phyloP scores from a whole-genome alignment of 2,329 filamentous ascomycete genomes.

The Aureobasidium vineae region DNA sequence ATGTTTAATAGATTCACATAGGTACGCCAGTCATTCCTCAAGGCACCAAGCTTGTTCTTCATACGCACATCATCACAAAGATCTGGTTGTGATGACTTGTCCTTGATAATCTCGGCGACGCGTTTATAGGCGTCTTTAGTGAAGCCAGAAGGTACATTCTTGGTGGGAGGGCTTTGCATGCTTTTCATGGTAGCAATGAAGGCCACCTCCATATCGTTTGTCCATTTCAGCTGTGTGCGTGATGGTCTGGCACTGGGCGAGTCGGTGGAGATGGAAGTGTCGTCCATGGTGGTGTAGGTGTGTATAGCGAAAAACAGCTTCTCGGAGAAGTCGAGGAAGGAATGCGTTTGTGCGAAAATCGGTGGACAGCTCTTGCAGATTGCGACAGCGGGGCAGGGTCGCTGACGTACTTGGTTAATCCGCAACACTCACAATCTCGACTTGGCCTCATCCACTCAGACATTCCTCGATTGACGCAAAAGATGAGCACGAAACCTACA shows the following conservation, averaged over 20 bases:
- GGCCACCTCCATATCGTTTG: constrained; percentile 6
- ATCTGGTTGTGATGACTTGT: constrained; percentile 1
- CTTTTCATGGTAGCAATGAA: constrained; percentile 10
- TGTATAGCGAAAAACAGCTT: background rate
- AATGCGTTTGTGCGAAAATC: background rate
- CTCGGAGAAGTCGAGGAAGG: constrained; percentile 12
- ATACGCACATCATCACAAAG: constrained; percentile 5
- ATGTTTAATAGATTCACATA: background rate
- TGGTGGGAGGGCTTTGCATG: background rate
- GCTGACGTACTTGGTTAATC: constrained; percentile 10
- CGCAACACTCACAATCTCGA: background rate
- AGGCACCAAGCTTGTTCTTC: constrained; percentile 16
- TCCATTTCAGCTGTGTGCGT: constrained; percentile 19
- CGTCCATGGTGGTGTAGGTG: background rate
- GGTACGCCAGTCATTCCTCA: constrained; percentile 9
- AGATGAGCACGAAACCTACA: constrained; percentile 15
- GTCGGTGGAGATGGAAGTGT: background rate
- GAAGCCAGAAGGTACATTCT: constrained; percentile 8
- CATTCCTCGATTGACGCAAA: background rate
- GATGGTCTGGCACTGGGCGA: background rate
- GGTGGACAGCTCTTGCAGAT: background rate
- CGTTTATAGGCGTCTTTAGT: constrained; percentile 16
- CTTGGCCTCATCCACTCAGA: background rate
- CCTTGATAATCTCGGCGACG: constrained; percentile 17
- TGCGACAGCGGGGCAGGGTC: constrained; percentile 9